These are phyloP conservation scores for Phytophthora ramorum DNA, from an alignment of 352 stramenopile genomes.

Conservation along the genomic window DNA sequence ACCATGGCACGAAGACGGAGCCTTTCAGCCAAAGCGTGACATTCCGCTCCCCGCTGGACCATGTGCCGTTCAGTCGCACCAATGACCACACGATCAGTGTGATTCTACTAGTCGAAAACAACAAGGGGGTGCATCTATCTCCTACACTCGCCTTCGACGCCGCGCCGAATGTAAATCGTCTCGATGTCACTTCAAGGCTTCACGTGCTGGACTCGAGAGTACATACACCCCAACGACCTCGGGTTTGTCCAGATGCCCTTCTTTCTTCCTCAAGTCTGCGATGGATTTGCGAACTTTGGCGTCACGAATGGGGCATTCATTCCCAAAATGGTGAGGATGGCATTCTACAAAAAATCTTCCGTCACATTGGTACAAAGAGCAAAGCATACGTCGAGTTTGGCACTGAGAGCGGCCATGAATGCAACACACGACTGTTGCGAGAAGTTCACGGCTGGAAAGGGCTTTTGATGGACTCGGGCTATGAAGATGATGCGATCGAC, in stretches of 20 bases:
- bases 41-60: constrained; percentile 48
- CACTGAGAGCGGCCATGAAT: constrained; percentile 59
- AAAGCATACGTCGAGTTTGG: constrained; percentile 74
- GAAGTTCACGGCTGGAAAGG: constrained; percentile 58
- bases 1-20: constrained; percentile 14
- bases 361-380: constrained; percentile 44
- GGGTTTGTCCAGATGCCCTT: constrained; percentile 25
- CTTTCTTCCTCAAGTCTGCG: background rate
- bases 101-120: constrained; percentile 55
- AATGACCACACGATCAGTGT: constrained; percentile 43
- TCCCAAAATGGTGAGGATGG: constrained; percentile 83
- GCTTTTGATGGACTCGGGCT: constrained; percentile 64
- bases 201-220: constrained; percentile 32
- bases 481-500: constrained; percentile 54
- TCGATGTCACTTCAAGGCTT: constrained; percentile 13
- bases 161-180: constrained; percentile 6
- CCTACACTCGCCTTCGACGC: constrained; percentile 28
- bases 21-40: constrained; percentile 35
- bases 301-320: constrained; percentile 67
- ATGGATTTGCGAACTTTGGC: constrained; percentile 71
- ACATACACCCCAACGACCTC: constrained; percentile 35
- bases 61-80: constrained; percentile 19
- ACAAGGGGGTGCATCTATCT: constrained; percentile 45
- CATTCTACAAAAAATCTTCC: constrained; percentile 66
- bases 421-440: constrained; percentile 68